phyloP scores from a whole-genome alignment of 768 basidiomycete genomes.

The Suillus alpinus region DNA sequence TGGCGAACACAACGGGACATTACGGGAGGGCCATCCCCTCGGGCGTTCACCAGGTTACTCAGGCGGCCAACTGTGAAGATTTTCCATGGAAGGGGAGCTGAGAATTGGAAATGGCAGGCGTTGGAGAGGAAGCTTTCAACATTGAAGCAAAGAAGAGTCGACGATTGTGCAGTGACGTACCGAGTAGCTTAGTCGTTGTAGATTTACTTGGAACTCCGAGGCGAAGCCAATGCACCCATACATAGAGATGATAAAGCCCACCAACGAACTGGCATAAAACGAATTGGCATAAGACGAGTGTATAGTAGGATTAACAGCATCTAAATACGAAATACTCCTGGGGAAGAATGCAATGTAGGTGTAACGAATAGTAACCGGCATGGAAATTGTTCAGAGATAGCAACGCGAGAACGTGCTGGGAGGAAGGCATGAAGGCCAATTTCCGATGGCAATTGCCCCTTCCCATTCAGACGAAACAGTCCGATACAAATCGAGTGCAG shows the following conservation, averaged over 20 bases:
- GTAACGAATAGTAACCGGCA: background rate
- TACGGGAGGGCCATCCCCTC: conserved; percentile 7
- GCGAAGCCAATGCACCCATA: background rate
- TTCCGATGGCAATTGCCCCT: conserved; percentile 48
- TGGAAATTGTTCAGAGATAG: conserved; percentile 46
- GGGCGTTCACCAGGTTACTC: conserved; percentile 7
- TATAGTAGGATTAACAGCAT: conserved; percentile 3
- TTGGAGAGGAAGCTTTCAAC: conserved; percentile 23
- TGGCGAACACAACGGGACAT: conserved; percentile 12
- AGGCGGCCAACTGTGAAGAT: conserved; percentile 21
- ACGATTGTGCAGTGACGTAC: background rate
- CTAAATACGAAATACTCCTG: conserved; percentile 2
- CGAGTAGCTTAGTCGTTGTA: conserved; percentile 3
- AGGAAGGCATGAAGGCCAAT: conserved; percentile 76
- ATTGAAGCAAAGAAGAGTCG: conserved; percentile 4
- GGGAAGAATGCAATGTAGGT: conserved; percentile 1
- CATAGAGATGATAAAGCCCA: conserved; percentile 1
- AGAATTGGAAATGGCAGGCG: conserved; percentile 28
- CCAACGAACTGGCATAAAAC: background rate
- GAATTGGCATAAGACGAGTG: background rate
- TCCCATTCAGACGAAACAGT: conserved; percentile 70
- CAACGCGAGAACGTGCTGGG: conserved; percentile 81
- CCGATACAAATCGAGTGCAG: conserved; percentile 49
- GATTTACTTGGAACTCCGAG: background rate
- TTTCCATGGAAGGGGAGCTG: conserved; percentile 25